Percentiles rank a stretch among this genome's conserved stretches.
These are phyloP conservation scores for Ehretia macrophylla DNA, from an alignment of 257 asterid genomes.

Conservation along the genomic window DNA sequence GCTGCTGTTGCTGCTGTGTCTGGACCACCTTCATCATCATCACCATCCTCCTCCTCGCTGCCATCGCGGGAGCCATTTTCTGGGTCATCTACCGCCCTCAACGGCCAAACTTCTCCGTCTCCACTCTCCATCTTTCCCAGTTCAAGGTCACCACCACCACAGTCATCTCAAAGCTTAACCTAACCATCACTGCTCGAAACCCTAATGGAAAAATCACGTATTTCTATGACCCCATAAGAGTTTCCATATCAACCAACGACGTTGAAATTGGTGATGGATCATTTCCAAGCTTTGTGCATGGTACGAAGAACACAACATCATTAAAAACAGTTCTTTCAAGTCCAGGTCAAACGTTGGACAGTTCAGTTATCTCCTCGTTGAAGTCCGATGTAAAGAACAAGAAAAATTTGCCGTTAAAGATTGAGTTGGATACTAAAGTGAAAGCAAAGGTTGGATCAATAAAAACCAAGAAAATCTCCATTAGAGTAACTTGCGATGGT, in stretches of 20 bases:
- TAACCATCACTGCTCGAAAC: constrained; percentile 21
- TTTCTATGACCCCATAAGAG: constrained; percentile 15
- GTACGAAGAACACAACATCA: constrained; percentile 10
- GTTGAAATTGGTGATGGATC: constrained; percentile 16
- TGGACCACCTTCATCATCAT: constrained; percentile 27
- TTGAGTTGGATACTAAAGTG: constrained; percentile 24
- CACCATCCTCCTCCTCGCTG: constrained; percentile 16
- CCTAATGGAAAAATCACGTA: constrained; percentile 17
- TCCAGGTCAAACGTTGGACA: constrained; percentile 12
- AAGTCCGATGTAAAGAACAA: constrained; percentile 20
- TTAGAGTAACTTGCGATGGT: constrained; percentile 29
- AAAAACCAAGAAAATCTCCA: constrained; percentile 20
- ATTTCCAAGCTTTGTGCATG: constrained; percentile 12
- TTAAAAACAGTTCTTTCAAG: constrained; percentile 9
- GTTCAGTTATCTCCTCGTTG: constrained; percentile 10
- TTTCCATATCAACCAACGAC: constrained; percentile 11
- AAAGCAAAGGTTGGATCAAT: constrained; percentile 19
- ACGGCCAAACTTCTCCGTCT: constrained; percentile 16
- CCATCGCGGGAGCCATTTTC: constrained; percentile 14
- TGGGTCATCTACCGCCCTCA: constrained; percentile 25
- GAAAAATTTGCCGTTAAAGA: constrained; percentile 17
- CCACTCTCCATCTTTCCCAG: constrained; percentile 15
- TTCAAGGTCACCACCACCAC: constrained; percentile 21
- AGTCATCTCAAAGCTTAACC: constrained; percentile 15
- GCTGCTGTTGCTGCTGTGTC: constrained; percentile 62